phyloP scores from a whole-genome alignment of 371 early-diverging fungal genomes.

The Haplosporangium sp. region DNA sequence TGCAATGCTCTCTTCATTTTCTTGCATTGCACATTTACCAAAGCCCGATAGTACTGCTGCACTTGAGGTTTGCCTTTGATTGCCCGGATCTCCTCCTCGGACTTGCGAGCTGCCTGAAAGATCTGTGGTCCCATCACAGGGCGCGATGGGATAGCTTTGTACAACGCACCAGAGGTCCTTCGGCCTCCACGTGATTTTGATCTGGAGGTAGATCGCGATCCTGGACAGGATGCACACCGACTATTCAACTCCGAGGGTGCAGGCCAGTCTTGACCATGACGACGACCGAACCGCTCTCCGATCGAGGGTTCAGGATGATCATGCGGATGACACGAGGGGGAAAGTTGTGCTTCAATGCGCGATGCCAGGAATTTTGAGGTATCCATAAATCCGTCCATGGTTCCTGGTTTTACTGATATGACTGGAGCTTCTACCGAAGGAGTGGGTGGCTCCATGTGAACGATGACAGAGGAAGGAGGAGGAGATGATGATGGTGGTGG shows the following conservation, averaged over 20 bases:
- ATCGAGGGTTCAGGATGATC: conserved; percentile 23
- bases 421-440: too few relatives aligned
- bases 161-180: conserved; percentile 15
- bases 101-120: conserved; percentile 36
- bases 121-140: conserved; percentile 21
- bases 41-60: conserved; percentile 34
- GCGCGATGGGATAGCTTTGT: conserved; percentile 28
- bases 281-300: conserved; percentile 48
- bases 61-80: conserved; percentile 18
- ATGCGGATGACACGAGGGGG: conserved; percentile 5
- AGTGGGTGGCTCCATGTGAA: too few relatives aligned
- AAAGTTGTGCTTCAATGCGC: not conserved
- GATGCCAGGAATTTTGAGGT: too few relatives aligned
- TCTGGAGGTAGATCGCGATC: conserved; percentile 13
- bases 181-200: conserved; percentile 21
- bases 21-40: conserved; percentile 10
- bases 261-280: conserved; percentile 48
- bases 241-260: not conserved
- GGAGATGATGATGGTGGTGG: too few relatives aligned
- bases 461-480: too few relatives aligned
- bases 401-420: too few relatives aligned
- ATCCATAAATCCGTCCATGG: too few relatives aligned
- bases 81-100: conserved; percentile 25
- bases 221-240: conserved; percentile 22
- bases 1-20: not conserved